These are phyloP conservation scores for Phytophthora fragariaefolia DNA, from an alignment of 352 stramenopile species.

Conservation along the genomic window DNA sequence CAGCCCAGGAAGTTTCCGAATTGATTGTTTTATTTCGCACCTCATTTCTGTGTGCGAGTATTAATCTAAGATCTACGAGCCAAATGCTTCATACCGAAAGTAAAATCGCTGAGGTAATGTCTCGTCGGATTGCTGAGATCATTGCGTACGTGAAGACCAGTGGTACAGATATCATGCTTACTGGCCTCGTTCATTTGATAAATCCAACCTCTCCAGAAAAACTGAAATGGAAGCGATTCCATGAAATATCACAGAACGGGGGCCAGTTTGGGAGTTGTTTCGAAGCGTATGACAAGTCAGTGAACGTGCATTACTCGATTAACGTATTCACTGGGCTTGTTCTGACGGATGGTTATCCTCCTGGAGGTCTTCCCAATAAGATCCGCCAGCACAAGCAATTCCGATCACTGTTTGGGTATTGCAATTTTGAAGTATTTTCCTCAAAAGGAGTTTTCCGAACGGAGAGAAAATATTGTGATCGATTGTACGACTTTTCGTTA, in stretches of 20 bases:
- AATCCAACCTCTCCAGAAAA: conserved; percentile 25
- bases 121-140: conserved; percentile 27
- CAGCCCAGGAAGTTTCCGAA: conserved; percentile 44
- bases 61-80: conserved; percentile 26
- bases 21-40: conserved; percentile 57
- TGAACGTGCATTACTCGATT: conserved; percentile 39
- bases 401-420: conserved; percentile 44
- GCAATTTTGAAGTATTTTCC: conserved; percentile 61
- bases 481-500: conserved; percentile 50
- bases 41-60: conserved; percentile 32
- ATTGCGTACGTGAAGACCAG: conserved; percentile 15
- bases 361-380: conserved; percentile 39
- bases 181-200: conserved; percentile 36
- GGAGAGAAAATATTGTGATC: conserved; percentile 22
- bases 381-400: conserved; percentile 49
- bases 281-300: conserved; percentile 23
- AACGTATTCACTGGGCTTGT: conserved; percentile 60
- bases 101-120: conserved; percentile 48
- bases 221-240: conserved; percentile 37
- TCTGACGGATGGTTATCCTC: conserved; percentile 47
- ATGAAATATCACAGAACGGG: neutral
- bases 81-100: conserved; percentile 27
- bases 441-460: conserved; percentile 43
- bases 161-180: conserved; percentile 11
- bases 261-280: conserved; percentile 41